Evolutionary conservation across 2,329 filamentous ascomycete genomes (phyloP), one percentile per base, ranked within the genome.

Genomic region (Claviceps pazoutovae): DNA sequence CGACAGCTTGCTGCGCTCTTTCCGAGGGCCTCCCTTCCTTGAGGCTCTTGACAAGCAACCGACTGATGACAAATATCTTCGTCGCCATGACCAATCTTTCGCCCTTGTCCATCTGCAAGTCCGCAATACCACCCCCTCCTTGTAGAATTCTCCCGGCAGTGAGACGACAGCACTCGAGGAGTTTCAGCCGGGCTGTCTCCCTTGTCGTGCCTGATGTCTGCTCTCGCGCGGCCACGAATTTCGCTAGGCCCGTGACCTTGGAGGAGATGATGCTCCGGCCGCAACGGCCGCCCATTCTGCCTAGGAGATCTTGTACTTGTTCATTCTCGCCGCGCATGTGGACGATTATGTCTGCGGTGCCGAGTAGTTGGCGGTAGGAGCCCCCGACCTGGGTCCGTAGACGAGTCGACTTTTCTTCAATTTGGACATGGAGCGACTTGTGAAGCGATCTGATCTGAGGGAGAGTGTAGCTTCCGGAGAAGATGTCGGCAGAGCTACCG

Each of bases 301-400:
- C 78, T 49, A 97, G 74, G 39, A 82, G 78, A 5, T 74, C 71
- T 66, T 95, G 88, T 16, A 88, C 84, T 13, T 74, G 71, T 55
- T 83, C 78, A 70, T 93, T 91, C 63, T 91, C 82, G 41, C 68
- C 69, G 58, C 88, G 85, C 88, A 97, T 95, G 55, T 83, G 78
- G 51, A 96, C 85, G 58, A 97, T 97, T n/a, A 83, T 83, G 68
- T 96, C 90, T 51, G 91, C 91, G 0, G 91, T 96, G 50, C 87
- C 87, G 26, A 97, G 80, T 8, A 97, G 80, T 60, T 93, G 88
- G 58, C 91, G 86, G 68, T 97, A 97, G 61, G 78, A 82, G 53
- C 71, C 74, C 57, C 80, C 80, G 55, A 84, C 80, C 63, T 82
- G 77, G 17, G 75, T 80, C 58, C 80, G 79, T 61, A 84, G 71